These are phyloP conservation scores for Rhodosporidiobolus odoratus DNA, from an alignment of 768 basidiomycete species.

Conservation along the genomic window DNA sequence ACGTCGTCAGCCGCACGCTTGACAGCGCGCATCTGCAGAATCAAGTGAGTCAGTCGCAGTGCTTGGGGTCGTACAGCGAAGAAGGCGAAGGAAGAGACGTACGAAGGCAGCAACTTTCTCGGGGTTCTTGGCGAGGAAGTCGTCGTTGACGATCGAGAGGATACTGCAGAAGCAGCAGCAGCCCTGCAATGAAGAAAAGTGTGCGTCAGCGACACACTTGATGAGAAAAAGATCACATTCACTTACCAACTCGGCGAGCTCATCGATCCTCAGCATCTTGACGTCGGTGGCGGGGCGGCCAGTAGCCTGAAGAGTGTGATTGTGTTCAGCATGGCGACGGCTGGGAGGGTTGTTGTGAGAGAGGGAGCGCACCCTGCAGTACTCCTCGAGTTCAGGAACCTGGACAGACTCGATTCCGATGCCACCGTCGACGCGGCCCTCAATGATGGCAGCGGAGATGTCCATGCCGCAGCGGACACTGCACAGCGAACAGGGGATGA, in stretches of 20 bases:
- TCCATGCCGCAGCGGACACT: constrained; percentile 41
- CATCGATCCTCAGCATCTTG: constrained; percentile 41
- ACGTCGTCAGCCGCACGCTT: constrained; percentile 39
- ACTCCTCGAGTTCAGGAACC: constrained; percentile 38
- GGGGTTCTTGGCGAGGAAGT: constrained; percentile 34
- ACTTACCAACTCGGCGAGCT: constrained; percentile 39
- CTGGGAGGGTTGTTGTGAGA: not conserved
- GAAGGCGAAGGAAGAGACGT: not conserved
- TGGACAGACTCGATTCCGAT: constrained; percentile 42
- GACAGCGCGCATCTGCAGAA: constrained; percentile 36
- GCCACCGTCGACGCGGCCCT: constrained; percentile 40
- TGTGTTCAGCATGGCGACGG: too few species aligned
- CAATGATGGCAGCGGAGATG: constrained; percentile 38
- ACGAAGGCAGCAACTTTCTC: constrained; percentile 39
- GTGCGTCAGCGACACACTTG: not conserved
- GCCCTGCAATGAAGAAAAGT: too few species aligned
- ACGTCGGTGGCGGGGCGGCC: constrained; percentile 38
- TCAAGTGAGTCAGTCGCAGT: not conserved
- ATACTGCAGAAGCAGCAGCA: constrained; percentile 9
- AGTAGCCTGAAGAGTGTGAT: not conserved
- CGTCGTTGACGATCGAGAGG: constrained; percentile 33
- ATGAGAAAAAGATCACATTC: constrained; percentile 41
- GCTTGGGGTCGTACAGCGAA: not conserved
- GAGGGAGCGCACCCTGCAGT: not conserved
- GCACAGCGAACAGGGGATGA: too few species aligned